Percentiles rank a stretch among this genome's conserved stretches.
Conservation (phyloP, 164 flowering plant species). For the Vitis riparia region DNA sequence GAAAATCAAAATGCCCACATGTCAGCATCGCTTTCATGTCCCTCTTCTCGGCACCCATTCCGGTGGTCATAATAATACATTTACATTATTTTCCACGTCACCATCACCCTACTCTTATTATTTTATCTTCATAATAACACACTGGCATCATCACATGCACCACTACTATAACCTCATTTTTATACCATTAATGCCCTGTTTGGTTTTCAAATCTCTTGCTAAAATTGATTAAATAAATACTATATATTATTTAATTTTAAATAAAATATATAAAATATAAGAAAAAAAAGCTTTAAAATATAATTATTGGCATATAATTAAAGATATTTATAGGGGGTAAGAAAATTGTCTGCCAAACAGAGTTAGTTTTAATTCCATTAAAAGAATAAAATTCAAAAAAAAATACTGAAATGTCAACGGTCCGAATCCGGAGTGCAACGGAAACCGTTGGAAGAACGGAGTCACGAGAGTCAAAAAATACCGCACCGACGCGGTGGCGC, state of each 20-base stretch:
- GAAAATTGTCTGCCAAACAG: not conserved
- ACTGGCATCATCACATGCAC: constrained; percentile 19
- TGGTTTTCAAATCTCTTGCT: too few species aligned
- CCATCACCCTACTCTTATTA: not conserved
- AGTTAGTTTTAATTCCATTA: not conserved
- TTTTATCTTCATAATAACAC: not conserved
- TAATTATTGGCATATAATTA: too few species aligned
- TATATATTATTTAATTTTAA: too few species aligned
- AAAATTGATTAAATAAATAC: too few species aligned
- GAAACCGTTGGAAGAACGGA: constrained; percentile 16
- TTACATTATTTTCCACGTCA: constrained; percentile 11
- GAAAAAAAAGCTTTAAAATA: too few species aligned
- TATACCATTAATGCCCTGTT: too few species aligned
- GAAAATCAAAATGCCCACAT: constrained; percentile 3
- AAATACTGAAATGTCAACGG: constrained; percentile 8
- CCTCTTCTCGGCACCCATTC: constrained; percentile 17
- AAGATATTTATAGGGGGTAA: too few species aligned
- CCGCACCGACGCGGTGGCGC: constrained; percentile 27
- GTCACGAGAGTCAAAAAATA: constrained; percentile 18
- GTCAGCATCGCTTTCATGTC: constrained; percentile 14
- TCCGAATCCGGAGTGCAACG: constrained; percentile 3
- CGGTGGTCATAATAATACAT: not conserved
- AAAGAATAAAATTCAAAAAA: too few species aligned
- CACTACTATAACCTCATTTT: not conserved
- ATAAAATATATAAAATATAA: too few species aligned